Conservation (phyloP, 345 rosid genomes). For the Kernera saxatilis region DNA sequence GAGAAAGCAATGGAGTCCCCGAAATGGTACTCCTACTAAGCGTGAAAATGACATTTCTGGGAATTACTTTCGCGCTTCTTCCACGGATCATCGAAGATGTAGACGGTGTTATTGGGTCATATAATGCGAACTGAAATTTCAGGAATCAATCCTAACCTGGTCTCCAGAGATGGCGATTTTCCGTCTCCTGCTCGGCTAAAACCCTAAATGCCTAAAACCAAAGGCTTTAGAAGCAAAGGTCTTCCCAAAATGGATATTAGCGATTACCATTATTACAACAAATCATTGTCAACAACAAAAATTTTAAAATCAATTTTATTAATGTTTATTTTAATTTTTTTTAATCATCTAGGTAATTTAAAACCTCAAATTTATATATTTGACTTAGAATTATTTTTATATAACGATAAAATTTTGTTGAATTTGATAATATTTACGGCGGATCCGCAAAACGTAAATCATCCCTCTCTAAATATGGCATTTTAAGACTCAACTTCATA, state of each 20-base stretch:
- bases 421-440: background rate
- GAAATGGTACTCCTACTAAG: conserved; percentile 31
- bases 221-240: conserved; percentile 12
- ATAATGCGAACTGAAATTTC: background rate
- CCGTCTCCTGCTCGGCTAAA: conserved; percentile 21
- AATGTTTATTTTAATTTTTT: no score
- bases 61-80: conserved; percentile 27
- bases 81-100: conserved; percentile 30
- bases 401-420: background rate
- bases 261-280: background rate
- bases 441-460: background rate
- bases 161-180: background rate
- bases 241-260: background rate
- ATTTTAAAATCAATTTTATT: no score
- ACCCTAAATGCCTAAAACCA: conserved; percentile 25
- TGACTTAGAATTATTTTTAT: background rate
- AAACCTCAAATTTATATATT: background rate
- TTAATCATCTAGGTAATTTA: no score
- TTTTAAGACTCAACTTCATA: no score
- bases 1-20: conserved; percentile 20
- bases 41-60: conserved; percentile 34
- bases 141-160: conserved; percentile 24
- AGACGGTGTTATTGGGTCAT: conserved; percentile 9
- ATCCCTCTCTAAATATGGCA: background rate
- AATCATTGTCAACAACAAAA: background rate